These are phyloP conservation scores for Stephania yunnanensis DNA, from an alignment of 164 flowering plant species.

Conservation along the genomic window DNA sequence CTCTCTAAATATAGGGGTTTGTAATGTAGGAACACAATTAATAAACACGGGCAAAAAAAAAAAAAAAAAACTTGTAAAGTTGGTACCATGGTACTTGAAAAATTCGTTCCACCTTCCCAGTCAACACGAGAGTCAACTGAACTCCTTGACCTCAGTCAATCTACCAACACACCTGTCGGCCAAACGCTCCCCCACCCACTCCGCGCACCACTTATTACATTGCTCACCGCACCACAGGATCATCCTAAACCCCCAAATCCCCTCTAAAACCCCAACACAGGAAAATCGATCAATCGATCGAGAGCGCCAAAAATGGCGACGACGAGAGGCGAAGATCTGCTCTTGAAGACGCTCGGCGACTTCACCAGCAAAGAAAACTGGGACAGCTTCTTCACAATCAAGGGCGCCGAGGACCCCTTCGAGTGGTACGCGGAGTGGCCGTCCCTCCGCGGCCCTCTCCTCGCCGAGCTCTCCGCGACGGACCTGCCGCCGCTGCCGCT, in stretches of 20 bases:
- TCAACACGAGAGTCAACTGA: too few species aligned
- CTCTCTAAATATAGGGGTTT: too few species aligned
- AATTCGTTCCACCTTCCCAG: too few species aligned
- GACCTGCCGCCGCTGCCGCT: neutral
- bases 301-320: neutral
- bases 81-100: too few species aligned
- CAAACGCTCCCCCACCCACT: too few species aligned
- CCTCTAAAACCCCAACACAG: neutral
- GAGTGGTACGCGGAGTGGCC: constrained; percentile 99
- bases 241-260: neutral
- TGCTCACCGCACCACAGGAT: too few species aligned
- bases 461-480: constrained; percentile 33
- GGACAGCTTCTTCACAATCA: constrained; percentile 81
- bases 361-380: constrained; percentile 94
- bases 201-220: too few species aligned
- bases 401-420: constrained; percentile 63
- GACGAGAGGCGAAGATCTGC: constrained; percentile 18
- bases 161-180: too few species aligned
- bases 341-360: constrained; percentile 64
- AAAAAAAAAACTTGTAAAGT: too few species aligned
- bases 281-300: neutral
- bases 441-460: constrained; percentile 43
- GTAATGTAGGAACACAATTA: too few species aligned
- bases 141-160: too few species aligned
- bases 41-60: too few species aligned